These are phyloP conservation scores for Gloeopeniophorella convolvens DNA, from an alignment of 768 basidiomycete genomes.

Conservation along the genomic window DNA sequence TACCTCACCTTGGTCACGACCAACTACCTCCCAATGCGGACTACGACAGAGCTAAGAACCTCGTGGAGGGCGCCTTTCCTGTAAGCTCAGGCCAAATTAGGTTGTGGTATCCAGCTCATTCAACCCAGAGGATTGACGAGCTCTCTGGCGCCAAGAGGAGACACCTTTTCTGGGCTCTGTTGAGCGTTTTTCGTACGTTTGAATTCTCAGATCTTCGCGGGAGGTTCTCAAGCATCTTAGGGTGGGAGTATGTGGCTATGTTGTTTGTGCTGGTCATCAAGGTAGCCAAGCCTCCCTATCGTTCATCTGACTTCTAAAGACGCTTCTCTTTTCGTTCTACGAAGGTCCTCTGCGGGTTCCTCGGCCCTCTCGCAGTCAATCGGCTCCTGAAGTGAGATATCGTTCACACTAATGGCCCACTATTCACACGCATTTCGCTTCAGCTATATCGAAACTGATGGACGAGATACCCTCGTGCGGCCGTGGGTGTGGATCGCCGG, in stretches of 20 bases:
- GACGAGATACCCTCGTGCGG: slow-evolving; percentile 40
- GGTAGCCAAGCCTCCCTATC: too few relatives aligned
- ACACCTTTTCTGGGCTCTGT: slow-evolving; percentile 25
- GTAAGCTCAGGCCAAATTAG: slow-evolving; percentile 21
- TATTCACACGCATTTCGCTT: background rate
- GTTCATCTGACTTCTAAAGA: too few relatives aligned
- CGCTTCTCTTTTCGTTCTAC: too few relatives aligned
- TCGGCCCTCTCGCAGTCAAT: slow-evolving; percentile 29
- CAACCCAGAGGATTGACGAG: slow-evolving; percentile 24
- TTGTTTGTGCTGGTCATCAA: slow-evolving; percentile 22
- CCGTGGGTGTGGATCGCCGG: slow-evolving; percentile 66
- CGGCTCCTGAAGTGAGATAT: slow-evolving; percentile 28
- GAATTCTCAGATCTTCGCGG: too few relatives aligned
- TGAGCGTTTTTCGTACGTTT: slow-evolving; percentile 22
- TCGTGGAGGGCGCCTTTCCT: slow-evolving; percentile 30
- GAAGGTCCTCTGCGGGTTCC: too few relatives aligned
- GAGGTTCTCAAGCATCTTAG: slow-evolving; percentile 1
- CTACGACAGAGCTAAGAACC: slow-evolving; percentile 32
- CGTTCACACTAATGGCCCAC: background rate
- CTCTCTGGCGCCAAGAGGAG: slow-evolving; percentile 14
- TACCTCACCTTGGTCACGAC: slow-evolving; percentile 37
- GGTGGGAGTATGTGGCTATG: slow-evolving; percentile 10
- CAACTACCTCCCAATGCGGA: slow-evolving; percentile 45
- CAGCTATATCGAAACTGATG: slow-evolving; percentile 53
- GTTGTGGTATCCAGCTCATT: slow-evolving; percentile 19